These are phyloP conservation scores for Saitozyma sp. DNA, from an alignment of 768 basidiomycete genomes.

Conservation along the genomic window DNA sequence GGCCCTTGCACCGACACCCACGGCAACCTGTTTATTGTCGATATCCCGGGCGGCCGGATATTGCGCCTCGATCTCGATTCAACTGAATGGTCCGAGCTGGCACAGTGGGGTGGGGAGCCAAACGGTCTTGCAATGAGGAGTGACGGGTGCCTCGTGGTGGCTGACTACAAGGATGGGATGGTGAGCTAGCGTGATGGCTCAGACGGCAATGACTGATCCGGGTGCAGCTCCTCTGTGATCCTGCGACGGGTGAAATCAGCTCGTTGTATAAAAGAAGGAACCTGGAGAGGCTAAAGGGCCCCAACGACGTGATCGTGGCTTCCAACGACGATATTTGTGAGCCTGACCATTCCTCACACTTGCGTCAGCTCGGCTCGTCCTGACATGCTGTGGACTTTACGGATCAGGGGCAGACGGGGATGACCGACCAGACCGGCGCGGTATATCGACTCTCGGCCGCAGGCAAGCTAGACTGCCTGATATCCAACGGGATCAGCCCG, in stretches of 20 bases:
- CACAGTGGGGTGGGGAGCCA: constrained; percentile 22
- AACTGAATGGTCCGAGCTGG: constrained; percentile 3
- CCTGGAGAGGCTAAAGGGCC: constrained; percentile 24
- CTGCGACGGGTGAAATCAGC: constrained; percentile 7
- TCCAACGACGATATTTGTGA: constrained; percentile 21
- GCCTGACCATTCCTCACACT: not conserved
- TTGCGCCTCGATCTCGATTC: constrained; percentile 4
- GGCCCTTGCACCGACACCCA: constrained; percentile 20
- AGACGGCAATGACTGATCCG: no score
- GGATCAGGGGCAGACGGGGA: constrained; percentile 30
- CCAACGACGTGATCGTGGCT: constrained; percentile 22
- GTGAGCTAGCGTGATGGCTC: no score
- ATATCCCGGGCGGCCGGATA: constrained; percentile 22
- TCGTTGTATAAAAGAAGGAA: constrained; percentile 14
- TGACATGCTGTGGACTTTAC: constrained; percentile 21
- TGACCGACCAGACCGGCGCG: constrained; percentile 26
- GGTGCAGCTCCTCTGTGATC: no score
- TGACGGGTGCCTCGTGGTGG: constrained; percentile 20
- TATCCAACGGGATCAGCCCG: constrained; percentile 23
- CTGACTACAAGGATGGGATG: constrained; percentile 29
- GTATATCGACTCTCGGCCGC: constrained; percentile 20
- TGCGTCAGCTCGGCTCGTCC: no score
- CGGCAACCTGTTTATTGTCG: constrained; percentile 23
- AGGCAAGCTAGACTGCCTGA: constrained; percentile 21
- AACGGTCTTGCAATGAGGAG: constrained; percentile 22